Evolutionary conservation across 2,329 filamentous ascomycete genomes (phyloP), one percentile per base, ranked within the genome.

Genomic region (Aspergillus ruber): DNA sequence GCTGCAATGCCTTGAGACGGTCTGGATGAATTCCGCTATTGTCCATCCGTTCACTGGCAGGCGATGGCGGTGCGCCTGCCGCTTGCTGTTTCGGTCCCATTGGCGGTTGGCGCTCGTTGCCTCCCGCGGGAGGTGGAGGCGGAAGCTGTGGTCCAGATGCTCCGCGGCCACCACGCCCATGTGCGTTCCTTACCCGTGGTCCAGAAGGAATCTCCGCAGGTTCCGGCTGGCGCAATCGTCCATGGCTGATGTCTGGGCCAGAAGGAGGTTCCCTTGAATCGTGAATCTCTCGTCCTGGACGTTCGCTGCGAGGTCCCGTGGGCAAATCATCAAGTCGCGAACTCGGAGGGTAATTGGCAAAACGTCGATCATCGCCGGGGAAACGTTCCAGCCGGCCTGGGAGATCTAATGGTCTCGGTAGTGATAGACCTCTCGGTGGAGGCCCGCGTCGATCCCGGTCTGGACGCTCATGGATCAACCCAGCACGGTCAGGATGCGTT

Each of bases 11-110:
- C 36, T 70, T 73, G 41, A 79, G 61, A 33, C 78, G 72, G 56
- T 79, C 78, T 9, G 78, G 78, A 57, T 81, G 78, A 41, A 81
- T 72, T 27, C 76, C 75, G 18, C 67, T 62, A 13, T 67, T 61
- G 32, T 74, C 70, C 38, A 62, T 53, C 27, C 54, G 57, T 8
- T 64, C 64, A 9, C 60, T 44, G 25, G 63, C 60, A 6, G 67
- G 60, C 36, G 68, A 63, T 13, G 68, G 59, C 10, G 60, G 48
- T n/a, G 33, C 13, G 25, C 58, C 55, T n/a, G 61, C 35, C 36
- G 60, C 46, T 38, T 67, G 60, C 46, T 71, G 67, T 27, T 61
- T 55, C 23, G 73, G 71, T 4, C 73, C 72, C 21, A 67, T 72
- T 7, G 73, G 72, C 6, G 70, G 61, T 47, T 67, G 71, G 36